Evolutionary conservation across 805 yeast genomes (phyloP).

Genomic region (Wickerhamomyces ciferrii): DNA sequence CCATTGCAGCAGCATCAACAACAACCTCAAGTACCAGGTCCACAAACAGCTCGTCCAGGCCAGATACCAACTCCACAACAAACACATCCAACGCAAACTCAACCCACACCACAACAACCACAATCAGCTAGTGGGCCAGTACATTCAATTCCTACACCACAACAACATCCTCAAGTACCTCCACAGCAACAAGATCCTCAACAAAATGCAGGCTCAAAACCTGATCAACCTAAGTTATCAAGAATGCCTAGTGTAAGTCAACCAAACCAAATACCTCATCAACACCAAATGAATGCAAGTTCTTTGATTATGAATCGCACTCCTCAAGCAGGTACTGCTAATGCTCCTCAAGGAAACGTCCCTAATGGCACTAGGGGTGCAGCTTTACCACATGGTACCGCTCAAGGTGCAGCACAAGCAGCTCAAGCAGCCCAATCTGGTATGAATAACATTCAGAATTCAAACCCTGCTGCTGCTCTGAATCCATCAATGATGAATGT

Average conservation of each 20-base stretch:
- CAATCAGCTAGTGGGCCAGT: slow-evolving; percentile 11
- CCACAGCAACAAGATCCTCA: slow-evolving; percentile 11
- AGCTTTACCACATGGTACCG: not conserved
- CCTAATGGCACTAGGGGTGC: not conserved
- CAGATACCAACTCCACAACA: slow-evolving; percentile 6
- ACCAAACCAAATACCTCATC: not conserved
- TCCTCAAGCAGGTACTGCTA: slow-evolving; percentile 1
- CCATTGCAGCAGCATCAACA: not conserved
- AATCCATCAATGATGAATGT: slow-evolving; percentile 7
- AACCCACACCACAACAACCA: slow-evolving; percentile 17
- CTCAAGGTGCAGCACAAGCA: not conserved
- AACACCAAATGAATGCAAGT: slow-evolving; percentile 1
- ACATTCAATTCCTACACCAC: slow-evolving; percentile 4
- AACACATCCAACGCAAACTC: slow-evolving; percentile 1
- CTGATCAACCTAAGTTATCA: slow-evolving; percentile 8
- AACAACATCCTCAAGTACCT: slow-evolving; percentile 4
- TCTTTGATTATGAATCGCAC: not conserved
- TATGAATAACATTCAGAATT: not conserved
- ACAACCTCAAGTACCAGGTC: slow-evolving; percentile 1
- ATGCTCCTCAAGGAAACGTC: not conserved
- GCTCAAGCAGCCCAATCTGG: not conserved
- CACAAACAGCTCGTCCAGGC: slow-evolving; percentile 2
- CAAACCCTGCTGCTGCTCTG: not conserved
- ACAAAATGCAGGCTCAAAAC: slow-evolving; percentile 13
- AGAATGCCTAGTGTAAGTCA: slow-evolving; percentile 2